Evolutionary conservation across 495 filamentous ascomycete genomes (phyloP), one percentile per base, ranked within the genome.

Genomic region (Haplographium delicatum): DNA sequence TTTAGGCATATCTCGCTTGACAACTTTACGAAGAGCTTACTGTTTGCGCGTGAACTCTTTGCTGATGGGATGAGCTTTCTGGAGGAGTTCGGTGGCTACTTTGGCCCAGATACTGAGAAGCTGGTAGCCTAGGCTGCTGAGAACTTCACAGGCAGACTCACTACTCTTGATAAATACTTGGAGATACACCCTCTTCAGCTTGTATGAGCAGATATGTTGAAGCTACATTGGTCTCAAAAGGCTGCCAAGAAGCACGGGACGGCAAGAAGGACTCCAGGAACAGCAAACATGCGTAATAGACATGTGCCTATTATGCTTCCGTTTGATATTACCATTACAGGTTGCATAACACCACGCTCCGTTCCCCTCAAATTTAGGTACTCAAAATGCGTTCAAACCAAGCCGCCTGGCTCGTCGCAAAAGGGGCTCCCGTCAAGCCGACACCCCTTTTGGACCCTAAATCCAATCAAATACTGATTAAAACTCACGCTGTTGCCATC

Each of bases 41-140:
- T 64, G 23, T 23, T 53, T 25, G n/a, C 46, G 47, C 44, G 39
- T 47, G 64, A 68, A 5, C 26, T 65, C 8, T 53, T 73, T 37
- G 47, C 52, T 6, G 70, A 75, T 3, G 68, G 54, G 43, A 67
- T 72, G 28, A 24, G 37, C 3, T 70, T 54, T 45, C 24, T 58
- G 24, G 61, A 74, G 28, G 68, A 76, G 42, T 66, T 54, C n/a
- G n/a, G n/a, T 53, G 73, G 75, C 2, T 75, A 76, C 37, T 79
- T 59, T 56, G 75, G 78, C 0, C 62, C 65, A 3, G 62, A 60
- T 1, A 54, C 62, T 3, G 61, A 65, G 54, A 56, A 70, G 40
- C 35, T 65, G 58, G 69, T 80, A 11, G 59, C 56, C 10, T 72
- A 66, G 68, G 64, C 68, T 5, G 62, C 47, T 11, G 61, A 58